Evolutionary conservation across 2,329 filamentous ascomycete genomes (phyloP), one percentile per base, ranked within the genome.

Genomic region (Nothomitra cinnamomea): DNA sequence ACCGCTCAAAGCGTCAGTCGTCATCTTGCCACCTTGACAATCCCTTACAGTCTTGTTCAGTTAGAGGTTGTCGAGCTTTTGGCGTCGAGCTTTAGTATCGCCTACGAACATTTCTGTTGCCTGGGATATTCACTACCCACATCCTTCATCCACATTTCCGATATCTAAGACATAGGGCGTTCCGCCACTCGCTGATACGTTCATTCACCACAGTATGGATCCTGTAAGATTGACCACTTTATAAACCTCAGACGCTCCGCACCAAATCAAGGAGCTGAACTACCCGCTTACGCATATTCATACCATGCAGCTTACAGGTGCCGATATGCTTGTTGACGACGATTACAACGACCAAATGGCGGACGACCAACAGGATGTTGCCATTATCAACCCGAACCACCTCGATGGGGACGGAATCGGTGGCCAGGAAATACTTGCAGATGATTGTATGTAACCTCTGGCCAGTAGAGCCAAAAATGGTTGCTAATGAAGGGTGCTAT

Each of bases 351-450:
- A 49, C 24, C 45, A 49, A 35, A 49, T 49, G n/a, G 51, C 57
- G 28, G 62, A 62, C 51, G 67, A 69, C 58, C 66, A 67, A 55
- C 63, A 66, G 53, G 66, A 69, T 58, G 63, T 69, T 38, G 64
- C 66, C 41, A 65, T 67, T 57, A 69, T 70, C 58, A 64, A 61
- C 57, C 62, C 67, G 28, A 66, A 69, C 35, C 59, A 61, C 43
- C 54, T 60, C 25, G 58, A 57, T 24, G 60, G 61, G 24, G 63
- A 63, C 53, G 59, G 55, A 15, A 43, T 57, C 17, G 59, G 62
- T 21, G 61, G 62, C 36, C 56, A 58, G 41, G 61, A 61, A 36
- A 24, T 28, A 51, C 60, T 62, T 24, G 68, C 67, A 28, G 63
- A 69, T 60, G 64, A 70, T 56, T 65, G 67, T 70, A 64, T 43